Base-by-base conservation (phyloP, 352 stramenopile genomes). In the Phytopythium kandeliae region DNA sequence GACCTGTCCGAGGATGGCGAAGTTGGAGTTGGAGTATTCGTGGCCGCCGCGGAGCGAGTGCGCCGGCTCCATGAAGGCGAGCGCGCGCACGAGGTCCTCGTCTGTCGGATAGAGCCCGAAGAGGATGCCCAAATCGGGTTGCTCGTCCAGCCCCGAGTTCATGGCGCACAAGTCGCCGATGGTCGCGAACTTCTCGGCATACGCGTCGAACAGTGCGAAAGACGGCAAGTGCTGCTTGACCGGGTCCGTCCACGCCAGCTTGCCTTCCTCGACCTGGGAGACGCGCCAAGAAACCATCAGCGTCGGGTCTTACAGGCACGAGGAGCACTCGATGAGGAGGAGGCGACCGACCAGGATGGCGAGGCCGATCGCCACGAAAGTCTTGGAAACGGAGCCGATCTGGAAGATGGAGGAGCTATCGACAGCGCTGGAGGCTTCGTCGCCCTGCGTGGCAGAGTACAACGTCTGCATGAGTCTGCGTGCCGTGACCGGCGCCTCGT, bases 361-460 rank as follows among this genome's bases (percentile, higher is more conserved):
- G 33, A 78, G 54, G 2, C 62, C 68, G 5, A 78, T 57, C 16
- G 67, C 65, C 26, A 88, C 64, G 38, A 88, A 82, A 16, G 74
- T 86, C 61, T 88, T 88, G 8, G 65, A 71, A 19, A 88, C 65
- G 1, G 77, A 88, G 8, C 77, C 77, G 44, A 88, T 83, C 60
- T 88, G 69, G 52, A 88, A 88, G 49, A 84, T 53, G n/a, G 69
- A 71, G 13, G 68, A 60, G 26, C 50, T 58, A 2, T 71, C 70
- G 26, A 86, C 74, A 0, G 46, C 25, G 34, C 54, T 79, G 12
- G 26, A 45, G 3, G 43, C 48, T 35, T 80, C 65, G 16, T 71
- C 69, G 26, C 44, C 54, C 58, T 73, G 31, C 1, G 54, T n/a
- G n/a, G n/a, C n/a, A n/a, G n/a, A n/a, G n/a, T n/a, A n/a, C n/a